phyloP scores from a whole-genome alignment of 2,329 filamentous ascomycete species.

The Colletotrichum filicis region DNA sequence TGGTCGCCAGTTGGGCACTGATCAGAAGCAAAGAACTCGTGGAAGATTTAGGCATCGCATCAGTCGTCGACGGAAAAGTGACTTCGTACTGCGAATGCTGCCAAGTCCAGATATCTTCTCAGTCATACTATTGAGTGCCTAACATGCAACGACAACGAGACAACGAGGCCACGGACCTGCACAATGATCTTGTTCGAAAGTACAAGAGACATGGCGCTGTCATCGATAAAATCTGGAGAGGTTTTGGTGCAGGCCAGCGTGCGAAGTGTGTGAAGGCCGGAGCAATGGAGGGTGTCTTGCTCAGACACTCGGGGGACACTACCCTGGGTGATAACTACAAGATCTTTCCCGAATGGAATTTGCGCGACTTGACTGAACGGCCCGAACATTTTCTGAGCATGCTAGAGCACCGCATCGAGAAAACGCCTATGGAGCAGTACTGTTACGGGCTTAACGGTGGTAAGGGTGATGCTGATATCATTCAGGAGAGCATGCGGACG shows the following conservation, averaged over 20 bases:
- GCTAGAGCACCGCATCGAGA: constrained; percentile 51
- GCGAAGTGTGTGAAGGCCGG: constrained; percentile 48
- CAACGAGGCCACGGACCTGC: constrained; percentile 41
- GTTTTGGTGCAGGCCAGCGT: constrained; percentile 47
- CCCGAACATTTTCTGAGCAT: constrained; percentile 51
- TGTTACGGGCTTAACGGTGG: constrained; percentile 40
- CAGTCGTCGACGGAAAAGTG: too few relatives aligned
- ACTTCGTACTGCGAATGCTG: background rate
- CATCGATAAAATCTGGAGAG: constrained; percentile 53
- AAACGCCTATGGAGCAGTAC: constrained; percentile 48
- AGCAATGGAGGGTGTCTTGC: constrained; percentile 44
- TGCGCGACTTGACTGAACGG: constrained; percentile 50
- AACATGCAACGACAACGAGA: background rate
- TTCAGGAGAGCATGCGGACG: constrained; percentile 47
- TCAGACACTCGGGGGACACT: constrained; percentile 47
- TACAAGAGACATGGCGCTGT: constrained; percentile 48
- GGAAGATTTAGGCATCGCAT: too few relatives aligned
- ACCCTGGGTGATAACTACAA: constrained; percentile 50
- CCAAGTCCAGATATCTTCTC: too few relatives aligned
- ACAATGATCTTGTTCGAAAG: constrained; percentile 51
- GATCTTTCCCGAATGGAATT: constrained; percentile 56
- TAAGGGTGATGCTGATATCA: constrained; percentile 49
- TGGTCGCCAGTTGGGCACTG: too few relatives aligned
- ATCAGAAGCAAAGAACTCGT: too few relatives aligned
- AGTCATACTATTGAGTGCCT: background rate